A percentile compares a stretch with the other conserved stretches of the same genome.
Evolutionary conservation across 1,284 basidiomycete species (phyloP).

Genomic region (Jaminaea rosea): DNA sequence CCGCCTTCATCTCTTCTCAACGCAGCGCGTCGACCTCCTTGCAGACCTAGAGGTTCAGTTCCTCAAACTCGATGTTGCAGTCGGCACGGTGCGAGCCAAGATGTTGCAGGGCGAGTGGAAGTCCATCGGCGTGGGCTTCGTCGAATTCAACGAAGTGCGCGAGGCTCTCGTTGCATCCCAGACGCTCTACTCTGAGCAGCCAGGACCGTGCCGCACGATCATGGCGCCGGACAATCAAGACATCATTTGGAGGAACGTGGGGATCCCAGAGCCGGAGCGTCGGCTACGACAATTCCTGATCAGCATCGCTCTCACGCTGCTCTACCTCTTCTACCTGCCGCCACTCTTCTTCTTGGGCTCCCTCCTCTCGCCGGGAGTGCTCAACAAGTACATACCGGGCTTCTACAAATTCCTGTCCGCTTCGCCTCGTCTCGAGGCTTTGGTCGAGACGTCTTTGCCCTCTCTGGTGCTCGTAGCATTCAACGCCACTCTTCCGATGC

Average conservation of each 20-base stretch:
- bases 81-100: constrained; percentile 49
- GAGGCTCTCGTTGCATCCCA: constrained; percentile 72
- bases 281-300: constrained; percentile 37
- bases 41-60: constrained; percentile 71
- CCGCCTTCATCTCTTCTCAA: constrained; percentile 56
- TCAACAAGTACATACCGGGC: constrained; percentile 80
- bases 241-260: constrained; percentile 87
- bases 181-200: constrained; percentile 58
- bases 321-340: constrained; percentile 52
- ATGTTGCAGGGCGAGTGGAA: background rate
- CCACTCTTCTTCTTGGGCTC: constrained; percentile 59
- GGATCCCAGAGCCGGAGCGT: constrained; percentile 50
- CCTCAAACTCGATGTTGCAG: constrained; percentile 93
- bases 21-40: constrained; percentile 67
- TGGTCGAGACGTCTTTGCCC: constrained; percentile 87
- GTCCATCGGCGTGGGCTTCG: constrained; percentile 4
- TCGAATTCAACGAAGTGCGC: constrained; percentile 3
- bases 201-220: constrained; percentile 25
- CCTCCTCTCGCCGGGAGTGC: constrained; percentile 79
- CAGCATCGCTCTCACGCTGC: constrained; percentile 57
- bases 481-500: constrained; percentile 79
- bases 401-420: constrained; percentile 64
- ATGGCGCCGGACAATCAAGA: constrained; percentile 86
- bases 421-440: constrained; percentile 67
- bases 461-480: constrained; percentile 78